Evolutionary conservation across 345 rosid species (phyloP).

Genomic region (Microthlaspi erraticum): DNA sequence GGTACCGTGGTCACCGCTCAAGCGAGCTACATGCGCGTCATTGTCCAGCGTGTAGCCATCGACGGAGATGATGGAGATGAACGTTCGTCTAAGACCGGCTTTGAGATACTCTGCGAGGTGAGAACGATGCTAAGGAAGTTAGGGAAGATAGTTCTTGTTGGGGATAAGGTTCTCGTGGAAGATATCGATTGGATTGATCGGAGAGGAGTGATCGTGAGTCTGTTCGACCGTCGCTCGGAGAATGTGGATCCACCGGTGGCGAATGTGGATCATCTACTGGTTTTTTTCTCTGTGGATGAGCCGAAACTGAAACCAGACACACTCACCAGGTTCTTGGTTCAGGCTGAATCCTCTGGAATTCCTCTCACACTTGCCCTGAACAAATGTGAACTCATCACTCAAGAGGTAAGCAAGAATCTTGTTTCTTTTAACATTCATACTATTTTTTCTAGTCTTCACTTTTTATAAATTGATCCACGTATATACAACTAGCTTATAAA

Average conservation of each 20-base stretch:
- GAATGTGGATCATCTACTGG: conserved; percentile 47
- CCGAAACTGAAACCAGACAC: too few relatives aligned
- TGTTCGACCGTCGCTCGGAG: conserved; percentile 63
- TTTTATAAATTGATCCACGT: too few relatives aligned
- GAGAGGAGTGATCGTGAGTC: conserved; percentile 78
- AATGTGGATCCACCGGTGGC: conserved; percentile 81
- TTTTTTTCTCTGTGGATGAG: too few relatives aligned
- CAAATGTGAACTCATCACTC: too few relatives aligned
- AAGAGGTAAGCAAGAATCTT: too few relatives aligned
- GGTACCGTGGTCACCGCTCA: conserved; percentile 83
- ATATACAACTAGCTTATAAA: too few relatives aligned
- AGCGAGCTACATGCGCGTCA: conserved; percentile 92
- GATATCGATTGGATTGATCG: conserved; percentile 88
- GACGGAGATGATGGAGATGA: conserved; percentile 17
- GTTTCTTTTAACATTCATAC: too few relatives aligned
- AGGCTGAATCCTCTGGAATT: too few relatives aligned
- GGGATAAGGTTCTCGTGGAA: conserved; percentile 82
- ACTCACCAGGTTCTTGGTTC: too few relatives aligned
- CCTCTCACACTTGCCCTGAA: too few relatives aligned
- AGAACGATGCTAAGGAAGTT: conserved; percentile 84
- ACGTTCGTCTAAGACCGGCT: conserved; percentile 40
- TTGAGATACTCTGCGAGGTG: conserved; percentile 86
- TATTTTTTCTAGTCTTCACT: too few relatives aligned
- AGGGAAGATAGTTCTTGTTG: conserved; percentile 80
- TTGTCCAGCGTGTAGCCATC: conserved; percentile 45